Evolutionary conservation across 1,284 basidiomycete species (phyloP), one percentile per base, ranked within the genome.

Genomic region (Cryptococcus amylolentus): DNA sequence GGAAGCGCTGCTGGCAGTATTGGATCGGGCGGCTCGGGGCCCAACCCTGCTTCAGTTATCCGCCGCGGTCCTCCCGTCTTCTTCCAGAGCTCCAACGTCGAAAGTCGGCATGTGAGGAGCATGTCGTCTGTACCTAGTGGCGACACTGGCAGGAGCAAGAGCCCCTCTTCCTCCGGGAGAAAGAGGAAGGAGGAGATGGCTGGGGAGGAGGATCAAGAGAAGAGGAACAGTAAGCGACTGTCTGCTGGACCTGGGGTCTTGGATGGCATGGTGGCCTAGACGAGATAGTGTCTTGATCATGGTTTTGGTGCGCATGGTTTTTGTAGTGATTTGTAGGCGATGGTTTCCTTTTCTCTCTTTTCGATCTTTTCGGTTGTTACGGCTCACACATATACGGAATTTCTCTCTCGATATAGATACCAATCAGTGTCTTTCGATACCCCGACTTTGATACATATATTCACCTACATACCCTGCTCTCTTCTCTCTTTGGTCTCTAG

Each of bases 31-130:
- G 40, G 56, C n/a, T 60, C 66, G 6, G 49, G n/a, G 13, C 35
- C 60, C 14, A 72, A 69, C 57, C 64, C 68, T 4, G 65, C 68
- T 13, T 48, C 55, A 16, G 46, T 62, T 2, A 61, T 72, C 39
- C 57, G 71, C 47, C 59, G 69, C 14, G 70, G 70, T 10, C 66
- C 63, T 12, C 67, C 71, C 1, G 64, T 69, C 8, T 73, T 73
- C 58, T 75, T 75, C 62, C 62, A 66, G 41, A 71, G 69, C 18
- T 44, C 58, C 9, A 55, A 49, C 12, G 52, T 51, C 20, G 49
- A 52, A 14, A 44, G 31, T 4, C 45, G 57, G 35, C 63, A 64
- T 18, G 42, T 14, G 13, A 49, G 64, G 38, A 57, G 55, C 6
- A 44, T 47, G 18, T 51, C 55, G 9, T 39, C 51, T 23, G 31